Percentiles rank a stretch among this genome's conserved stretches.
phyloP scores from a whole-genome alignment of 352 stramenopile genomes.

The Pythium sukuiense region DNA sequence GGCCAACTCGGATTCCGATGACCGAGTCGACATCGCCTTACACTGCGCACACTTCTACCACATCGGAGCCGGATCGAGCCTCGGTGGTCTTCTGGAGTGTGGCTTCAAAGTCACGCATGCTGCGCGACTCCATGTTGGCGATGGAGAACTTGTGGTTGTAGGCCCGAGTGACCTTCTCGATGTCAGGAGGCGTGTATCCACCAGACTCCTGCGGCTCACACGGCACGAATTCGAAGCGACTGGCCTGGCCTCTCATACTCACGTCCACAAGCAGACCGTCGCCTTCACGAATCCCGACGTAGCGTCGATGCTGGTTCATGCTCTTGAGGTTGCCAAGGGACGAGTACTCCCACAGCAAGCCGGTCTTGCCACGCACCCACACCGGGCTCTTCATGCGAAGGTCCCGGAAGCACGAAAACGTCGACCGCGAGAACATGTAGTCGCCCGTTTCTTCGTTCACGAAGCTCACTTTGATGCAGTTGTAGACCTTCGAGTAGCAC shows the following conservation, averaged over 20 bases:
- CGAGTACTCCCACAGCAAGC: conserved; percentile 82
- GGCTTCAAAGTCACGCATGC: conserved; percentile 74
- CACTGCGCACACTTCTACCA: background rate
- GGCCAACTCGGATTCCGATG: conserved; percentile 1
- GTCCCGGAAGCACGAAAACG: conserved; percentile 83
- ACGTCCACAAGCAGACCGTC: conserved; percentile 79
- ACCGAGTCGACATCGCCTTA: background rate
- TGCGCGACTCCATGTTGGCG: conserved; percentile 69
- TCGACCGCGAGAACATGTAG: conserved; percentile 87
- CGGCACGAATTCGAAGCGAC: conserved; percentile 75
- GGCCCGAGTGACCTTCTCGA: conserved; percentile 66
- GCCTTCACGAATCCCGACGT: conserved; percentile 67
- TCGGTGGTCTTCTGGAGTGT: conserved; percentile 10
- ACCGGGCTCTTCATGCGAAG: conserved; percentile 76
- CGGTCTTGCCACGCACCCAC: conserved; percentile 56
- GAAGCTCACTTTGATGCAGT: conserved; percentile 87
- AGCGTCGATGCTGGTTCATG: conserved; percentile 89
- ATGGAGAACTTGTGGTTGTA: conserved; percentile 75
- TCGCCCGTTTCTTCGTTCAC: conserved; percentile 58
- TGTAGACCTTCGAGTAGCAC: conserved; percentile 81
- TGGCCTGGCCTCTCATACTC: conserved; percentile 83
- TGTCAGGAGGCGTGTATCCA: conserved; percentile 59
- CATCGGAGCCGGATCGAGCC: background rate
- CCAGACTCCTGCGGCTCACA: conserved; percentile 35
- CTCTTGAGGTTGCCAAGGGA: conserved; percentile 79